These are phyloP conservation scores for Erodium moschatum DNA, from an alignment of 441 rosid genomes.

Conservation along the genomic window DNA sequence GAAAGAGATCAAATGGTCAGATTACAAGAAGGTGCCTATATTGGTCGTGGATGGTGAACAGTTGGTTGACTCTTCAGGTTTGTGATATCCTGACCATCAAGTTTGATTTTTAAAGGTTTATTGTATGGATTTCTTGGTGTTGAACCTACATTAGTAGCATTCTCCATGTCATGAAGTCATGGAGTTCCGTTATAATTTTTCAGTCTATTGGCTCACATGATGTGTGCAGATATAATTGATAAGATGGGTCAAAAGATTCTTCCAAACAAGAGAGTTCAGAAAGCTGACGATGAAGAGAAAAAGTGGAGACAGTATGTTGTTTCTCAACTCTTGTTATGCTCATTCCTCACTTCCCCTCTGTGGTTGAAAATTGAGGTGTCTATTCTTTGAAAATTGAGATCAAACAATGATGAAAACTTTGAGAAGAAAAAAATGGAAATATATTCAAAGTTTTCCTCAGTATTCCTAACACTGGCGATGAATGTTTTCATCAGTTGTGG, in stretches of 20 bases:
- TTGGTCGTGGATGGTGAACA: slow-evolving; percentile 24
- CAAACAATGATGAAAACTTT: not conserved
- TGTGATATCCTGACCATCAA: not conserved
- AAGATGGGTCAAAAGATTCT: slow-evolving; percentile 52
- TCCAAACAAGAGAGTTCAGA: slow-evolving; percentile 31
- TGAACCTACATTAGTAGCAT: not conserved
- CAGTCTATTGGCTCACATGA: slow-evolving; percentile 4
- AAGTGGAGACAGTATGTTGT: slow-evolving; percentile 67
- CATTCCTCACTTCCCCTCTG: not conserved
- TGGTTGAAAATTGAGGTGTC: not conserved
- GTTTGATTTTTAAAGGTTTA: slow-evolving; percentile 2
- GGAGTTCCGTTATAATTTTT: not conserved
- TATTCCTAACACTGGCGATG: too few species aligned
- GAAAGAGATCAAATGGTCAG: slow-evolving; percentile 28
- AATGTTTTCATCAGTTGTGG: too few species aligned
- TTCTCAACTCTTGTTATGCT: not conserved
- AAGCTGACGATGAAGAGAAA: slow-evolving; percentile 52
- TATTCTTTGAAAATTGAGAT: too few species aligned
- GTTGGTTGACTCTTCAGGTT: slow-evolving; percentile 28
- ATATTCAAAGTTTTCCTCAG: too few species aligned
- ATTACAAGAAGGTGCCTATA: slow-evolving; percentile 28
- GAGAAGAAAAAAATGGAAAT: too few species aligned
- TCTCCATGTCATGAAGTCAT: not conserved
- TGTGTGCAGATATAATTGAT: slow-evolving; percentile 54
- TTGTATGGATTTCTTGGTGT: not conserved